Evolutionary conservation across 768 basidiomycete species (phyloP).

Genomic region (Xanthoconium stramineum): DNA sequence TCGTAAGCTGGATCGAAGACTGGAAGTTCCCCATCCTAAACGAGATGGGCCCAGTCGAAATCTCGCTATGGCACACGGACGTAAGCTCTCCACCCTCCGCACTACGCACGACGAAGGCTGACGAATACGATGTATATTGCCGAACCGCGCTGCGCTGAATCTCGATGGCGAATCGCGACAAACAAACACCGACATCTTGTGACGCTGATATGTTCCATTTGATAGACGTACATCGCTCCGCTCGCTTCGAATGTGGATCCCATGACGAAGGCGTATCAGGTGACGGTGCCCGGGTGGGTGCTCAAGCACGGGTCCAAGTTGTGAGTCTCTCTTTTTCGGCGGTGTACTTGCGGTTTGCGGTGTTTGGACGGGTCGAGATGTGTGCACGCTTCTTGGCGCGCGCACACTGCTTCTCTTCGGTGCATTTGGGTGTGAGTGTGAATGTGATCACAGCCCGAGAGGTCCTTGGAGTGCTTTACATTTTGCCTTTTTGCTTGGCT

Average conservation of each 20-base stretch:
- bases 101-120: not conserved
- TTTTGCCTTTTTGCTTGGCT: not conserved
- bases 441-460: not conserved
- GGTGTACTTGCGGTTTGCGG: not conserved
- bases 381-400: not conserved
- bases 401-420: not conserved
- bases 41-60: slow-evolving; percentile 40
- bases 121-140: not conserved
- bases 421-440: not conserved
- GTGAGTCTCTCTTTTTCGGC: slow-evolving; percentile 22
- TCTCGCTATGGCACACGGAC: slow-evolving; percentile 46
- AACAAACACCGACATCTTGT: not conserved
- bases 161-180: slow-evolving; percentile 3
- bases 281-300: slow-evolving; percentile 31
- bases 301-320: slow-evolving; percentile 28
- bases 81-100: slow-evolving; percentile 27
- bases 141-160: too few species aligned
- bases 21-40: slow-evolving; percentile 36
- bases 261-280: slow-evolving; percentile 12
- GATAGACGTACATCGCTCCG: slow-evolving; percentile 36
- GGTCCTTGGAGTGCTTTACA: not conserved
- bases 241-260: slow-evolving; percentile 47
- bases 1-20: slow-evolving; percentile 53
- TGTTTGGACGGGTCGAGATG: not conserved
- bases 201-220: not conserved